Evolutionary conservation across 768 basidiomycete genomes (phyloP).

Genomic region (Vararia minispora): DNA sequence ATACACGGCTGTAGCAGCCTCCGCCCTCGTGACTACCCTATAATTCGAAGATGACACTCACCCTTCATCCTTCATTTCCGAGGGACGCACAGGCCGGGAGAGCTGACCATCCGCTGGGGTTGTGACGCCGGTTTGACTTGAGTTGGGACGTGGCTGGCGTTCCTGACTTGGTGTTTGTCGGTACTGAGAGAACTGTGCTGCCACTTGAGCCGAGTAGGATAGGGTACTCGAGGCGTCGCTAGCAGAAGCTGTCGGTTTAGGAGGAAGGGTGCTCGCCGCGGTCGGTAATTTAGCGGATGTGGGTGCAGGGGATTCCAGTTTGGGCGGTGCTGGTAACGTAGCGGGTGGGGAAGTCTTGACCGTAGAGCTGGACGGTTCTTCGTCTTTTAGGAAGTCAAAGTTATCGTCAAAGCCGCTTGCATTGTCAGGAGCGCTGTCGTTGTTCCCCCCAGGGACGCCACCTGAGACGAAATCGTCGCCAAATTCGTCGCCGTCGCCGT

Average conservation of each 20-base stretch:
- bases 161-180: conserved; percentile 59
- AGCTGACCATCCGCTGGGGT: conserved; percentile 3
- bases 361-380: too few relatives aligned
- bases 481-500: conserved; percentile 15
- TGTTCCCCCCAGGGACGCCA: conserved; percentile 5
- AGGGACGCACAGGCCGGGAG: conserved; percentile 57
- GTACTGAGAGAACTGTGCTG: conserved; percentile 52
- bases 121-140: conserved; percentile 7
- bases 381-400: neutral
- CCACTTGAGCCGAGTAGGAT: conserved; percentile 55
- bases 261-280: conserved; percentile 5
- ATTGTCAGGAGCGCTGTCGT: conserved; percentile 2
- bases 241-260: conserved; percentile 4
- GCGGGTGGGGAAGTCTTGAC: conserved; percentile 2
- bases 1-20: too few relatives aligned
- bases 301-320: conserved; percentile 7
- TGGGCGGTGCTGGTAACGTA: neutral
- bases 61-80: conserved; percentile 98
- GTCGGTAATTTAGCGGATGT: neutral
- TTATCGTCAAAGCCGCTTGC: conserved; percentile 1
- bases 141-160: conserved; percentile 33
- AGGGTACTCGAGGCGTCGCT: conserved; percentile 21
- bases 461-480: conserved; percentile 14
- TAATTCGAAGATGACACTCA: conserved; percentile 55
- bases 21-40: too few relatives aligned